Base-by-base conservation (phyloP, 371 early-diverging fungal species). In the Mucor lusitanicus region DNA sequence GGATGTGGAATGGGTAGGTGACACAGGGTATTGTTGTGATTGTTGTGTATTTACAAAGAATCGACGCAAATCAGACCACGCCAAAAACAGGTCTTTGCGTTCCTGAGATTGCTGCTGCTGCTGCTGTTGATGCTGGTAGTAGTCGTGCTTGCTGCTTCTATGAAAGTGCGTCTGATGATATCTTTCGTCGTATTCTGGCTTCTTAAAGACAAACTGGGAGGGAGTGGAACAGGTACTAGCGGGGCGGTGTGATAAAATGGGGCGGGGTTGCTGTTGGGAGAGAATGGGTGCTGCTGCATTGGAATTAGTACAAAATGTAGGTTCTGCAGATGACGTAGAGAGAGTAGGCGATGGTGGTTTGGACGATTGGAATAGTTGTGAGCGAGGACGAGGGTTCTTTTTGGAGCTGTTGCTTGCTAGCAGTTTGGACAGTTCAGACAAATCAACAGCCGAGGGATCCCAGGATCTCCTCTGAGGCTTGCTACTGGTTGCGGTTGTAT, bases 311-410 rank as follows among this genome's bases (percentile, higher is more conserved):
- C 63, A 68, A 59, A 72, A 72, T n/a, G 73, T 72, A 27, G 73
- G 73, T 59, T 72, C 73, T 62, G 73, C 73, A 68, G 74, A 74
- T 42, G 61, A 67, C 23, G 74, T 70, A 40, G 74, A 74, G 17
- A 70, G 61, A 9, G 74, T 70, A 6, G 74, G 74, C 39, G 74
- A 74, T 46, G 74, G 74, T 19, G 74, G 74, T 62, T 74, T 74
- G 8, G 74, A 74, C 3, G 74, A 73, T 40, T 75, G 76, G 42
- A 75, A 70, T 12, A 81, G 67, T 35, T 78, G 82, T 4, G 82
- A 79, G 25, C 77, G 76, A 40, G 81, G 81, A 15, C 73, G n/a
- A 2, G 68, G 48, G 21, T 30, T 48, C 3, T 35, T 48, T 30
- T 63, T 64, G 37, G 30, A 75, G 72, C 1, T 48, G 23, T 40